Base-by-base conservation (phyloP, 2,329 filamentous ascomycete genomes). In the Fusarium haematococcum region DNA sequence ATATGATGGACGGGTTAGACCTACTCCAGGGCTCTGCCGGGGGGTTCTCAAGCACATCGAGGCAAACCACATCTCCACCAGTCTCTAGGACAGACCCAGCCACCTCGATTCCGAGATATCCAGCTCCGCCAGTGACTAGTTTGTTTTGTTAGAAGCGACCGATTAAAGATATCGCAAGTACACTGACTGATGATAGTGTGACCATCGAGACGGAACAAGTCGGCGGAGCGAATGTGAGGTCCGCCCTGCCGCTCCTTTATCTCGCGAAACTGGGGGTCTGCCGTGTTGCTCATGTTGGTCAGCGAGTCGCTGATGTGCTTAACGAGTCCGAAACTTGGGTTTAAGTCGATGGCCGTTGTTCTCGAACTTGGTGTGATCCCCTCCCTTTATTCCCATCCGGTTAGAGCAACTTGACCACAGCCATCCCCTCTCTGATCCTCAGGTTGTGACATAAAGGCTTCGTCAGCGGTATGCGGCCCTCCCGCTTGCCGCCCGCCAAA, bases 11-110 rank as follows among this genome's bases (percentile, higher is more conserved):
- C 11, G 18, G 23, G n/a, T 11, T 3, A 2, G 23, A 67, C 71
- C 54, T 63, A 79, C 77, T 32, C 78, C 76, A 81, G 20, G 48
- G 50, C 14, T 63, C 67, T 13, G 33, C 18, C 4, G 68, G 68
- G n/a, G 72, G 77, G 3, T 18, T 61, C 20, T 66, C 50, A 4
- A 71, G 27, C 14, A 80, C 50, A 67, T 83, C 81, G 1, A 83
- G 68, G 41, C 78, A 80, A 5, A 82, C 73, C 2, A 82, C 79
- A 57, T 83, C 80, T 11, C 77, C 81, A n/a, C 81, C 81, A 18
- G 69, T 77, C 67, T 82, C 80, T 9, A 83, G 62, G 1, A 83
- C 41, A 10, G 54, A n/a, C n/a, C 27, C 48, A 18, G 67, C 33
- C 13, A 52, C 48, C 18, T 56, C 45, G 25, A 56, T 27, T 8